Conservation (phyloP, 306 rosid genomes). For the Quercus berberidifolia region DNA sequence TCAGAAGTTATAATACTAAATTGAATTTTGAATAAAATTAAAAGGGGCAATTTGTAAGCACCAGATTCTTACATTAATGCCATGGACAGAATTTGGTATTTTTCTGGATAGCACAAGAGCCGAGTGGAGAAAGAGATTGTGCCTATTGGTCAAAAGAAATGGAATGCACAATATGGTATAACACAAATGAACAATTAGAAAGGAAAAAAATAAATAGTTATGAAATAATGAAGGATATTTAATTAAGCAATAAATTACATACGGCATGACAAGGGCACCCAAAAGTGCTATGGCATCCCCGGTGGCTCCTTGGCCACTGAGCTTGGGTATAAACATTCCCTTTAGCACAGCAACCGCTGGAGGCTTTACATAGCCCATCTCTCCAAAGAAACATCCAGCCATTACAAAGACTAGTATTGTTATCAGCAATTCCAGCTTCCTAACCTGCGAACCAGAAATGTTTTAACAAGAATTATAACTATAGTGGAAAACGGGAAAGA, state of each 20-base stretch:
- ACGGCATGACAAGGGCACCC: conserved; percentile 98
- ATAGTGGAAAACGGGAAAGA: too few relatives aligned
- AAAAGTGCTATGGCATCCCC: conserved; percentile 65
- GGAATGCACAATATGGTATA: background rate
- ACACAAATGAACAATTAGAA: background rate
- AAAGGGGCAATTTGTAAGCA: too few relatives aligned
- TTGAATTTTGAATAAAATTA: too few relatives aligned
- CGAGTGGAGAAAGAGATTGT: conserved; percentile 75
- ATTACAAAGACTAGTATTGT: too few relatives aligned
- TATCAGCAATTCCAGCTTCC: conserved; percentile 1
- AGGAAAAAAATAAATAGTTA: too few relatives aligned
- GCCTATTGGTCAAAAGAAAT: conserved; percentile 40
- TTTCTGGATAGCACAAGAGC: conserved; percentile 39
- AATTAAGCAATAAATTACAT: background rate
- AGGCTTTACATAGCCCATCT: conserved; percentile 57
- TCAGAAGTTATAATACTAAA: too few relatives aligned
- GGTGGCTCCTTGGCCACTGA: conserved; percentile 22
- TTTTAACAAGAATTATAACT: too few relatives aligned
- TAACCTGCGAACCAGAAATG: too few relatives aligned
- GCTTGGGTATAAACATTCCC: conserved; percentile 73
- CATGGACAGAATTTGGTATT: conserved; percentile 61
- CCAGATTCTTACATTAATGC: conserved; percentile 57
- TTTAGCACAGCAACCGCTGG: conserved; percentile 39
- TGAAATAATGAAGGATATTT: background rate
- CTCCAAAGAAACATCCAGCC: too few relatives aligned